Evolutionary conservation across 768 basidiomycete genomes (phyloP), one percentile per base, ranked within the genome.

Genomic region (Suillus variegatus): DNA sequence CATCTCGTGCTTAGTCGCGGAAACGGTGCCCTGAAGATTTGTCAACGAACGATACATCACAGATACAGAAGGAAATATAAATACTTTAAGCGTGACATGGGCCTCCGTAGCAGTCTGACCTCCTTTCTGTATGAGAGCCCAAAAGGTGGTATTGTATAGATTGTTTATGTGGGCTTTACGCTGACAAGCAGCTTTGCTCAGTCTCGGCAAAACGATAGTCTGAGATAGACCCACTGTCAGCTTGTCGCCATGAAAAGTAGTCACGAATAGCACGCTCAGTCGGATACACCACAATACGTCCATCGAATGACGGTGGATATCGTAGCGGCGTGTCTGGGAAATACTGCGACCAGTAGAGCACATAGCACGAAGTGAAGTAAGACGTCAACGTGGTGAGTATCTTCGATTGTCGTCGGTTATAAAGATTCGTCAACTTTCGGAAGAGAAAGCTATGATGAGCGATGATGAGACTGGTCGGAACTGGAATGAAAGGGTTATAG

Each of bases 171-270:
- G 97, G 0, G 97, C 96, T 98, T 74, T 28, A 67, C 60, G 64
- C 64, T 67, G 60, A 60, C 68, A 62, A 62, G 62, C 69, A 69
- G 69, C 70, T 61, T 40, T 46, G 69, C 66, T 65, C 32, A 70
- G 40, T 57, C 16, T 36, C 60, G 65, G 60, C 43, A 28, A 32
- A n/a, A 32, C 20, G 9, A 18, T 60, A n/a, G 6, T 51, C 41
- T 25, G 0, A 46, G 25, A 14, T 55, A 13, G 25, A 79, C 94
- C 66, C 72, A 97, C 97, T 97, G 74, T 99, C 97, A 0, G 91
- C 92, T 76, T 99, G 97, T 65, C 97, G 80, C 97, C 97, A 99
- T 0, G 93, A 79, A 74, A 98, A 96, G 74, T 99, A 99, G 75
- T 99, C 97, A 9, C 89, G 85, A 10, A 97, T 82, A 67, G 91